Evolutionary conservation across 2,329 filamentous ascomycete species (phyloP).

Genomic region (Nakataea oryzae): DNA sequence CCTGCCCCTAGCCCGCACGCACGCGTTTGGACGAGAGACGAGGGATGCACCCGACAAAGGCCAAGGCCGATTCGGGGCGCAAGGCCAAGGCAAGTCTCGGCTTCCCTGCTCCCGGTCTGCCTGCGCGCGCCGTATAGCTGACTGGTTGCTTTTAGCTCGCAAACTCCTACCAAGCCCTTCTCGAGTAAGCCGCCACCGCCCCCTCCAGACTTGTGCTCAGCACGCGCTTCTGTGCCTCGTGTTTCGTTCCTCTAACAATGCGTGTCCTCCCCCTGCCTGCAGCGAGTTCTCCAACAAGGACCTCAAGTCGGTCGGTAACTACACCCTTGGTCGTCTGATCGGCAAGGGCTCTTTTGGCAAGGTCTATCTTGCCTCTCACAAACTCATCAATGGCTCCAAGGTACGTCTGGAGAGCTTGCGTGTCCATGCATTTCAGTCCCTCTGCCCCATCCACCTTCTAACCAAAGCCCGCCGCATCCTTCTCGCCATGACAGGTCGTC

Average conservation of each 20-base stretch:
- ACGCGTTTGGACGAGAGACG: background rate
- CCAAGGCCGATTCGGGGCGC: conserved; percentile 46
- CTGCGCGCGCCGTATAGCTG: background rate
- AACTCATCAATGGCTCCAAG: conserved; percentile 97
- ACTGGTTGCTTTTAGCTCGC: conserved; percentile 55
- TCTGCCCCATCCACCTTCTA: too few species aligned
- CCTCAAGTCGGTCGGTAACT: conserved; percentile 87
- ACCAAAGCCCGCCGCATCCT: background rate
- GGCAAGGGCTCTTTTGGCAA: conserved; percentile 98
- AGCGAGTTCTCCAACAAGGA: conserved; percentile 94
- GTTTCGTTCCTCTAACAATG: conserved; percentile 2
- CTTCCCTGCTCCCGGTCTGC: background rate
- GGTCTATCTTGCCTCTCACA: conserved; percentile 91
- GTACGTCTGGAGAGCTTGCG: conserved; percentile 33
- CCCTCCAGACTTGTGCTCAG: background rate
- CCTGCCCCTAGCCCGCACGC: background rate
- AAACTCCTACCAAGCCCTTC: conserved; percentile 89
- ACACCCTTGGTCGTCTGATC: conserved; percentile 81
- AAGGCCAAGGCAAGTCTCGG: conserved; percentile 44
- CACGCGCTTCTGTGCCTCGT: background rate
- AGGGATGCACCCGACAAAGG: conserved; percentile 44
- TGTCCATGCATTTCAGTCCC: background rate
- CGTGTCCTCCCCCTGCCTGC: conserved; percentile 6
- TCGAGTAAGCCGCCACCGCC: conserved; percentile 60
- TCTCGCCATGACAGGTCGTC: conserved; percentile 58